phyloP scores from a whole-genome alignment of 495 filamentous ascomycete genomes.

The Lophiotrema nucula region DNA sequence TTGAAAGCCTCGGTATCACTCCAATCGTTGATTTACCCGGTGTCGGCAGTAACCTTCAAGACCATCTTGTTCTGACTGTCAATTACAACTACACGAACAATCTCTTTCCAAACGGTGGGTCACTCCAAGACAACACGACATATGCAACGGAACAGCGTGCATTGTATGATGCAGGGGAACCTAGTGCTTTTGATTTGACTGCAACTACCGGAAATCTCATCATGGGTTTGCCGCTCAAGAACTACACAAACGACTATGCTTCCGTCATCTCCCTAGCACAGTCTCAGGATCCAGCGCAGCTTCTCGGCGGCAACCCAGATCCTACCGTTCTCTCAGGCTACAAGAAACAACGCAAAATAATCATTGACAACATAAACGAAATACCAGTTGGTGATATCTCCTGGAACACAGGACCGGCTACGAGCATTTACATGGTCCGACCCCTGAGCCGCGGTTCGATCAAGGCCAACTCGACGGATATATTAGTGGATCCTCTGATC shows the following conservation, averaged over 20 bases:
- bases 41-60: constrained; percentile 28
- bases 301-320: constrained; percentile 2
- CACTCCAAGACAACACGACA: constrained; percentile 13
- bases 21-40: constrained; percentile 18
- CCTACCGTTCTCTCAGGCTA: constrained; percentile 17
- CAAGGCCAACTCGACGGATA: constrained; percentile 7
- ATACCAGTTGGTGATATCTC: constrained; percentile 6
- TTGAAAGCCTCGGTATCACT: constrained; percentile 9
- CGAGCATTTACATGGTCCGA: constrained; percentile 5
- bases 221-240: constrained; percentile 3
- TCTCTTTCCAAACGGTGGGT: constrained; percentile 23
- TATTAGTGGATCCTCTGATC: constrained; percentile 9
- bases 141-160: constrained; percentile 23
- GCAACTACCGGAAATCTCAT: constrained; percentile 7
- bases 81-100: constrained; percentile 12
- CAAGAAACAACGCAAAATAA: constrained; percentile 8
- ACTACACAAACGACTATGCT: not conserved
- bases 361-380: constrained; percentile 1
- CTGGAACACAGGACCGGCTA: constrained; percentile 15
- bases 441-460: constrained; percentile 19
- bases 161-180: constrained; percentile 18
- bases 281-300: not conserved
- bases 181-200: constrained; percentile 16
- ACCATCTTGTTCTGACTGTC: constrained; percentile 10
- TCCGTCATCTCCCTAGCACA: constrained; percentile 10